These are phyloP conservation scores for Syzygium grande DNA, from an alignment of 345 rosid genomes.

Conservation along the genomic window DNA sequence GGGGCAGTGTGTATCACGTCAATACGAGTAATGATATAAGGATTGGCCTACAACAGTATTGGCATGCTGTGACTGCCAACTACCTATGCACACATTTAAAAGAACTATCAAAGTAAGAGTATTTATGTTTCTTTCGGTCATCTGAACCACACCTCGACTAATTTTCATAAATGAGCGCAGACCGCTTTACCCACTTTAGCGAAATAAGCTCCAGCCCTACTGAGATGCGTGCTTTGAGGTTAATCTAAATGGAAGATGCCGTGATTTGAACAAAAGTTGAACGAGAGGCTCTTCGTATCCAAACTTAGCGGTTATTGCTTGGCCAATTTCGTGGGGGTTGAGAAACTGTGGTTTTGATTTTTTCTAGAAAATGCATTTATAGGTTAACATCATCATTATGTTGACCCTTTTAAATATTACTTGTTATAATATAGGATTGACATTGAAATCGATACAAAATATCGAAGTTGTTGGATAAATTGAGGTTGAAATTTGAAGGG, in stretches of 20 bases:
- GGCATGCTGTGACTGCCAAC: background rate
- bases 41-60: background rate
- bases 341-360: background rate
- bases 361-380: background rate
- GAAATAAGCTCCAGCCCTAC: background rate
- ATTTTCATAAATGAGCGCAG: fast-evolving
- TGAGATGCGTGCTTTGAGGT: background rate
- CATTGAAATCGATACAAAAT: background rate
- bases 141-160: background rate
- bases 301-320: fast-evolving
- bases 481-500: background rate
- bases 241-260: background rate
- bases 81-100: background rate
- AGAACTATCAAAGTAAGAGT: background rate
- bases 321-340: background rate
- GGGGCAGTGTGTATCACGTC: background rate
- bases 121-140: background rate
- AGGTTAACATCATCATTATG: background rate
- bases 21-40: background rate
- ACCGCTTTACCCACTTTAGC: background rate
- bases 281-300: background rate
- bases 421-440: background rate
- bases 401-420: background rate
- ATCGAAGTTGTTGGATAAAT: background rate
- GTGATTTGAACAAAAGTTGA: no score